Base-by-base conservation (phyloP, 2,329 filamentous ascomycete genomes). In the Teratosphaeria pseudoeucalypti region DNA sequence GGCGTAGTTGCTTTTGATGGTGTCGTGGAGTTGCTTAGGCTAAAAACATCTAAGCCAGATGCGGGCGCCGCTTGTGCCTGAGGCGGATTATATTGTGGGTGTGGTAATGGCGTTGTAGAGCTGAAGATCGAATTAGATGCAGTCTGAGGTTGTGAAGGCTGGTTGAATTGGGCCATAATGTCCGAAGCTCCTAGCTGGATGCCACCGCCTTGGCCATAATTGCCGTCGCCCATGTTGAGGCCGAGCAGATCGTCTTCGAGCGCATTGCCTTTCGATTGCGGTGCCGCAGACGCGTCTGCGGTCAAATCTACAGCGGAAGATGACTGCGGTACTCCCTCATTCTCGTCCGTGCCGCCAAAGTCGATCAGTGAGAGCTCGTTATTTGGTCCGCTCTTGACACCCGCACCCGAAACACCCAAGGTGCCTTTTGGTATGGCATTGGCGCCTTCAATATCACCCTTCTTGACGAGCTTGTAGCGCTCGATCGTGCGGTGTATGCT, bases 401-500 rank as follows among this genome's bases (percentile, higher is more conserved):
- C 81, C 61, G 85, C 84, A 56, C 78, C 78, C 62, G 82, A 86
- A 27, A 83, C 85, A 11, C 86, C 84, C 56, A 89, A 81, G 14
- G 88, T 92, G 32, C 92, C 90, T 70, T 89, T 86, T 6, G 90
- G 90, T 65, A 97, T 88, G 72, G 85, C 89, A 64, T 87, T 85
- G 16, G 94, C 90, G 11, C 79, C 90, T 66, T 92, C 90, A 53
- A 95, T 74, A 69, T 99, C 92, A 26, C 94, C 94, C 78, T 94
- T 95, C 79, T 96, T 99, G 75, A 97, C 86, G 58, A 97, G 78
- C 80, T 90, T 95, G 75, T 97, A 99, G 64, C 94, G 81, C 76
- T 97, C 90, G 59, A 97, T 90, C 1, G 94, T 99, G 63, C 92
- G 85, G 72, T 97, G 90, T 82, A 99, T 99, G 76, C 92, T 96